Percentiles rank a stretch among this genome's conserved stretches.
Evolutionary conservation across 2,329 filamentous ascomycete genomes (phyloP).

Genomic region (Nothophaeocryptopus gaeumannii): DNA sequence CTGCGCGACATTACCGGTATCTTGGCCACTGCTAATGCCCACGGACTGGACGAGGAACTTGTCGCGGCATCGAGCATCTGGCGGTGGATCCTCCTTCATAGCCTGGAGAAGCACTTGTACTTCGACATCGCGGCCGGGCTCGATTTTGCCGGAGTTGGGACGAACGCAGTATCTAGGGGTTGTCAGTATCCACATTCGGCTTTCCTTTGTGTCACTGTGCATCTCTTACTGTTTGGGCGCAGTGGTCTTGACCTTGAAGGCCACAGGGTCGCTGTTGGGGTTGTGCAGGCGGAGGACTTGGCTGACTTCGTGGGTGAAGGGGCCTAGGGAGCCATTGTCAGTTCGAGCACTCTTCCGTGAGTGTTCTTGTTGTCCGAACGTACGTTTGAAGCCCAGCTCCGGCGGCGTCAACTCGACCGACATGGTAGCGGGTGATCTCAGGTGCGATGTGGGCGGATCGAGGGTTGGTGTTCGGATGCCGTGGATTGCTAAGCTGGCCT

Average conservation of each 20-base stretch:
- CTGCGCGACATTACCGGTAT: slow-evolving; percentile 73
- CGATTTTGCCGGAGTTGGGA: slow-evolving; percentile 94
- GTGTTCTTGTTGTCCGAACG: slow-evolving; percentile 37
- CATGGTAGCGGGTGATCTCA: slow-evolving; percentile 57
- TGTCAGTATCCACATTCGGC: slow-evolving; percentile 9
- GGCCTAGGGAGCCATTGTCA: slow-evolving; percentile 45
- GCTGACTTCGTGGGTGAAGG: slow-evolving; percentile 63
- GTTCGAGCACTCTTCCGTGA: neutral
- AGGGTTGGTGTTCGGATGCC: neutral
- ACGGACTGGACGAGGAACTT: slow-evolving; percentile 97
- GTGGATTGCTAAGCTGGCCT: slow-evolving; percentile 7
- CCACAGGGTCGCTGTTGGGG: slow-evolving; percentile 56
- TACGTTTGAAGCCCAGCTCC: slow-evolving; percentile 93
- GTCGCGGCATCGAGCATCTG: slow-evolving; percentile 87
- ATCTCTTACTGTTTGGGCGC: slow-evolving; percentile 88
- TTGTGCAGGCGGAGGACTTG: slow-evolving; percentile 60
- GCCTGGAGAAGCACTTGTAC: slow-evolving; percentile 97
- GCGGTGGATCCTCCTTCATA: slow-evolving; percentile 90
- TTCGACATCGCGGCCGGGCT: slow-evolving; percentile 83
- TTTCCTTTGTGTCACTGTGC: slow-evolving; percentile 13
- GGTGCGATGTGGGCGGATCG: slow-evolving; percentile 3
- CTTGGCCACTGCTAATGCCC: slow-evolving; percentile 75
- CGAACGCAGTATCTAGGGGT: slow-evolving; percentile 83
- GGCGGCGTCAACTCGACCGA: slow-evolving; percentile 88
- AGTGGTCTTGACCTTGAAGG: slow-evolving; percentile 92